Conservation (phyloP, 2,329 filamentous ascomycete species). For the Trichophyton rubrum region DNA sequence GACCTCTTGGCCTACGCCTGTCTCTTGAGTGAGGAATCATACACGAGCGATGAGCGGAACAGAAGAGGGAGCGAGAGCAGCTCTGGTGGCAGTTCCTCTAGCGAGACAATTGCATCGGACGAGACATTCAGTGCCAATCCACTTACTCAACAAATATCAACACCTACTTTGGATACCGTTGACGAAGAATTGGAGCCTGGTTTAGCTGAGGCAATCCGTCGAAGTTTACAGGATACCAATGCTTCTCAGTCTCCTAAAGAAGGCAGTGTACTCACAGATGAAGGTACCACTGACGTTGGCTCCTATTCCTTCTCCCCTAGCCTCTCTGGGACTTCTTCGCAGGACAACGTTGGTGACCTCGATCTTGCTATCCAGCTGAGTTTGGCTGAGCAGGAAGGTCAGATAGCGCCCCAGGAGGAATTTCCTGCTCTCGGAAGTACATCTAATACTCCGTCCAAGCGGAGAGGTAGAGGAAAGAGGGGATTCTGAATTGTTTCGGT, state of each 20-base stretch:
- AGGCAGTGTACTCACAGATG: constrained; percentile 16
- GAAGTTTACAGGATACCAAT: constrained; percentile 34
- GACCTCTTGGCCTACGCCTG: constrained; percentile 52
- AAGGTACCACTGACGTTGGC: not conserved
- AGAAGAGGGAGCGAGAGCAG: constrained; percentile 31
- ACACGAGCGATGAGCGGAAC: constrained; percentile 39
- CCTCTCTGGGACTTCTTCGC: constrained; percentile 18
- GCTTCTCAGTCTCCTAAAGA: constrained; percentile 23
- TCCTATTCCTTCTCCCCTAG: constrained; percentile 7
- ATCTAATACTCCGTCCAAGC: constrained; percentile 8
- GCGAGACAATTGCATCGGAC: constrained; percentile 22
- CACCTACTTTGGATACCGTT: constrained; percentile 26
- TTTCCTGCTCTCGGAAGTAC: constrained; percentile 19
- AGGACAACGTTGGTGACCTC: constrained; percentile 43
- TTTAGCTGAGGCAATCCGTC: constrained; percentile 50
- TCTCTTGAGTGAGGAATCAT: constrained; percentile 48
- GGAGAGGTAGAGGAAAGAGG: constrained; percentile 1
- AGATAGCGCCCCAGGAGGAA: constrained; percentile 16
- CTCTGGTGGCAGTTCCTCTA: constrained; percentile 29
- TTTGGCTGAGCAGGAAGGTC: constrained; percentile 43
- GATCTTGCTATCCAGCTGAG: constrained; percentile 52
- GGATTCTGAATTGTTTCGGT: not conserved
- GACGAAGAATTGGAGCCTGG: constrained; percentile 45
- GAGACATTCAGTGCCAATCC: not conserved
- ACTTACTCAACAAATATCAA: constrained; percentile 15